Base-by-base conservation (phyloP, 345 rosid species). In the Eutrema yunnanense region DNA sequence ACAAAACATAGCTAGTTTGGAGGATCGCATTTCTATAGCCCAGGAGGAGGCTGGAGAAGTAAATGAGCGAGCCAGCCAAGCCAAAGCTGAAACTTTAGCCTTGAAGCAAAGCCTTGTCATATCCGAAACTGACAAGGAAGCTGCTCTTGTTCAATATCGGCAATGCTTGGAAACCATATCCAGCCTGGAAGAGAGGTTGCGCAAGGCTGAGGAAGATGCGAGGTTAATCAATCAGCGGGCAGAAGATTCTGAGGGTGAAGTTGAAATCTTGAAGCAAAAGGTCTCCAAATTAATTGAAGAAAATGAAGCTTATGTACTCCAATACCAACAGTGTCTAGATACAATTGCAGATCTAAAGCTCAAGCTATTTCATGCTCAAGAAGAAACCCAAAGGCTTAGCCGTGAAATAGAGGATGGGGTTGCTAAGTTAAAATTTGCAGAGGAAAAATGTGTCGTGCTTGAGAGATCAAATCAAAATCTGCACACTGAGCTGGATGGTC, bases 391-490 rank as follows among this genome's bases (percentile, higher is more conserved):
- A 59, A 88, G 87, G 85, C 92, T 95, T 33, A 85, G 81, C 67
- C 82, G 73, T 37, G 90, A 90, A 81, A 73, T 90, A 72, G 86
- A 87, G 71, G 84, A 87, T 73, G 88, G 88, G 59, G 73, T 76
- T 63, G 82, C 74, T 51, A 96, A 90, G 84, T 65, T 88, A 73
- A 87, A 85, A 77, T 82, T 74, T 71, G 89, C 92, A 30, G 98
- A 96, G 86, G 98, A 86, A 78, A 87, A 80, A 84, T 92, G 92
- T 80, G 80, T 63, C 64, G 75, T 80, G 55, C 79, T 92, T 79
- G 98, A 90, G 89, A 84, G 60, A 62, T 86, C 97, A 42, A 92
- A 90, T 81, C 86, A 88, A 65, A 84, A 82, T 68, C 80, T 92
- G 67, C 87, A 88, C 52, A 76, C 88, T 29, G 96, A 92, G 64